phyloP scores from a whole-genome alignment of 2,329 filamentous ascomycete genomes.

The Ambrosiella beaveri region DNA sequence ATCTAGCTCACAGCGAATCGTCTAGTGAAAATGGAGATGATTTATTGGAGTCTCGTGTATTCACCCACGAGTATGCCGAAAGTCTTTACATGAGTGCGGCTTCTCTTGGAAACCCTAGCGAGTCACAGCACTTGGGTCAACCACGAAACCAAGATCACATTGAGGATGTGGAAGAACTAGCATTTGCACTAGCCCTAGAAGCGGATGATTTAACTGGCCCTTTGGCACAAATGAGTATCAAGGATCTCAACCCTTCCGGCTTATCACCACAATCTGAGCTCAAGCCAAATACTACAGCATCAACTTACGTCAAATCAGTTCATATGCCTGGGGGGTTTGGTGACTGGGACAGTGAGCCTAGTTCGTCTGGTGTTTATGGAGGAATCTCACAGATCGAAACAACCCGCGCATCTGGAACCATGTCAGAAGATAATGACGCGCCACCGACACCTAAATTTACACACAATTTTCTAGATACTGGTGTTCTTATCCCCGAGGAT shows the following conservation, averaged over 20 bases:
- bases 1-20: constrained; percentile 6
- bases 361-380: neutral
- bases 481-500: constrained; percentile 4
- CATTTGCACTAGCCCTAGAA: neutral
- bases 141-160: neutral
- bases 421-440: neutral
- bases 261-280: neutral
- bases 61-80: constrained; percentile 63
- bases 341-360: constrained; percentile 2
- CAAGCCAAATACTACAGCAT: neutral
- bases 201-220: neutral
- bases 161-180: neutral
- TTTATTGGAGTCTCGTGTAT: constrained; percentile 48
- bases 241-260: neutral
- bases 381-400: neutral
- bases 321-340: constrained; percentile 10
- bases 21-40: constrained; percentile 26
- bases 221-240: neutral
- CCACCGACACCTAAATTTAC: neutral
- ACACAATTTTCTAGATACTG: neutral
- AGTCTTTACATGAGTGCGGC: constrained; percentile 76
- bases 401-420: neutral
- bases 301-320: constrained; percentile 8
- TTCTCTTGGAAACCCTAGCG: constrained; percentile 26
- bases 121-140: neutral